Percentiles rank a stretch among this genome's conserved stretches.
These are phyloP conservation scores for Melampsora abietis-canadensis DNA, from an alignment of 1,284 basidiomycete genomes.

Conservation along the genomic window DNA sequence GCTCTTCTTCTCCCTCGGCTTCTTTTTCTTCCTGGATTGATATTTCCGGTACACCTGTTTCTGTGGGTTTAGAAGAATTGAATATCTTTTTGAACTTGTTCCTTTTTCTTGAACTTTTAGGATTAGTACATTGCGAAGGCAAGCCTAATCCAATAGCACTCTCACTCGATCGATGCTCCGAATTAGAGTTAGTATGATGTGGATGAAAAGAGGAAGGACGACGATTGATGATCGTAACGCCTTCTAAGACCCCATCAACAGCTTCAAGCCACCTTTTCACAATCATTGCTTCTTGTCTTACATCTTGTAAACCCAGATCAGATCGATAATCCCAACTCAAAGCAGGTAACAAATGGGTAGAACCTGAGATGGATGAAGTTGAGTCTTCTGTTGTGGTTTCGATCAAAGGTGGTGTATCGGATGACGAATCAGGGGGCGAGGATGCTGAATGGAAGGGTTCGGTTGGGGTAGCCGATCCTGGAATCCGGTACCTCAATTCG, in stretches of 20 bases:
- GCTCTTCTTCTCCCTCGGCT: slow-evolving; percentile 18
- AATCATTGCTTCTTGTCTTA: slow-evolving; percentile 25
- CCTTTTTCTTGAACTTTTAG: background rate
- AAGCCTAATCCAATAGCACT: too few relatives aligned
- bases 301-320: slow-evolving; percentile 28
- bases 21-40: slow-evolving; percentile 54
- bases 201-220: background rate
- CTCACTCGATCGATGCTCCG: too few relatives aligned
- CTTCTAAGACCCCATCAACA: slow-evolving; percentile 39
- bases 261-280: slow-evolving; percentile 39
- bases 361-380: background rate
- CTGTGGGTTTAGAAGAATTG: slow-evolving; percentile 60
- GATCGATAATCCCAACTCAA: slow-evolving; percentile 39
- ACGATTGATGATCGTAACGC: slow-evolving; percentile 28
- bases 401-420: background rate
- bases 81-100: slow-evolving; percentile 31
- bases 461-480: slow-evolving; percentile 51
- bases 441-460: slow-evolving; percentile 53
- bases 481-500: slow-evolving; percentile 50
- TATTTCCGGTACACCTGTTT: slow-evolving; percentile 55
- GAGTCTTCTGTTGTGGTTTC: background rate
- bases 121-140: background rate
- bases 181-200: too few relatives aligned
- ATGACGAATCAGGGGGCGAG: background rate
- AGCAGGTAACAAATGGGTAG: background rate